phyloP scores from a whole-genome alignment of 768 basidiomycete species.

The Lactarius hatsudake region DNA sequence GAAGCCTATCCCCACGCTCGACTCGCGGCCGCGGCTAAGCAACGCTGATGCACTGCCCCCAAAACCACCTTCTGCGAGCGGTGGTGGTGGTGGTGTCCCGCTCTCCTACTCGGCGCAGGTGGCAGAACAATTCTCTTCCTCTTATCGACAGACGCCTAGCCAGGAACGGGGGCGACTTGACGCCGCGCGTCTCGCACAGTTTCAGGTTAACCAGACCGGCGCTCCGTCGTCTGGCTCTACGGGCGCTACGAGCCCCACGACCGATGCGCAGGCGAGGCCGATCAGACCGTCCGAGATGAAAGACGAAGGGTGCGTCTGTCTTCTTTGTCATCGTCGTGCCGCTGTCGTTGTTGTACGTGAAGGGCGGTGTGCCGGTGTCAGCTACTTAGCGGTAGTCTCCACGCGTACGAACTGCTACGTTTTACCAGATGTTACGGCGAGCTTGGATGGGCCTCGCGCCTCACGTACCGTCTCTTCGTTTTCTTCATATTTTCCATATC shows the following conservation, averaged over 20 bases:
- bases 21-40: constrained; percentile 5
- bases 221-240: constrained; percentile 14
- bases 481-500: constrained; percentile 17
- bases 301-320: constrained; percentile 90
- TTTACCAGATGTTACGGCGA: constrained; percentile 26
- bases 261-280: constrained; percentile 40
- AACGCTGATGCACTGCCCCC: constrained; percentile 18
- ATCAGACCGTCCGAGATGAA: constrained; percentile 90
- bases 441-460: constrained; percentile 13
- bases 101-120: constrained; percentile 63
- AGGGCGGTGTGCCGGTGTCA: background rate
- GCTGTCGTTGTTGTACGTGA: background rate
- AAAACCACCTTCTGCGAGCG: constrained; percentile 4
- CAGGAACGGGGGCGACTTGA: constrained; percentile 53
- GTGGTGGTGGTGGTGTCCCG: constrained; percentile 27
- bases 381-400: constrained; percentile 25
- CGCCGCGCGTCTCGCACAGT: constrained; percentile 19
- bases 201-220: constrained; percentile 7
- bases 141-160: constrained; percentile 62
- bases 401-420: constrained; percentile 23
- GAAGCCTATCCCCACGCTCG: constrained; percentile 12
- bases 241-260: too few species aligned
- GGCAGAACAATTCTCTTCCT: constrained; percentile 61
- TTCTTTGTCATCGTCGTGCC: background rate
- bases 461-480: constrained; percentile 9